phyloP scores from a whole-genome alignment of 495 filamentous ascomycete species.

The Halenospora varia region DNA sequence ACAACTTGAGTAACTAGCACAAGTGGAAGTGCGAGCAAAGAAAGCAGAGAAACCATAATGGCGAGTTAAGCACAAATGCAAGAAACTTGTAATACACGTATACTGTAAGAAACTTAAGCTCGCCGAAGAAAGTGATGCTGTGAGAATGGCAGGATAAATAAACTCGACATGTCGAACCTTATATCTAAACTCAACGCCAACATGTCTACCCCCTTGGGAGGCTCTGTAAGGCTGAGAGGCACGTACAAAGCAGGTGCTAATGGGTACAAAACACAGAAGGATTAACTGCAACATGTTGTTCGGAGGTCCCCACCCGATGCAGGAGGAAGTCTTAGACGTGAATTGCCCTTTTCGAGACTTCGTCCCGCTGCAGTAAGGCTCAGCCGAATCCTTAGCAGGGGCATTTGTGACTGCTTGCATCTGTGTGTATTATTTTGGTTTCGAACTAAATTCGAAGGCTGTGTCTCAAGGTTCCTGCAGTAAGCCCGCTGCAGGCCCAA shows the following conservation, averaged over 20 bases:
- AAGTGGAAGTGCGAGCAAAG: neutral
- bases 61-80: neutral
- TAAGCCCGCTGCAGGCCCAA: neutral
- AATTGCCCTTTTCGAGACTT: neutral
- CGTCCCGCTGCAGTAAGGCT: neutral
- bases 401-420: neutral
- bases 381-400: neutral
- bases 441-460: neutral
- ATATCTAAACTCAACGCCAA: no score
- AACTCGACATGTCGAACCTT: no score
- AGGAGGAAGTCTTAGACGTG: neutral
- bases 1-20: neutral
- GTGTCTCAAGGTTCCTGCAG: neutral
- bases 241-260: no score
- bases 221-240: no score
- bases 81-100: neutral
- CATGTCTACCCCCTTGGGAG: no score
- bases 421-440: neutral
- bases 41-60: neutral
- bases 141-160: no score
- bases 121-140: no score
- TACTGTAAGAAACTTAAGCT: no score
- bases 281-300: neutral
- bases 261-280: neutral
- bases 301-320: neutral